These are phyloP conservation scores for Setaria viridis DNA, from an alignment of 202 grass and related monocot genomes.

Conservation along the genomic window DNA sequence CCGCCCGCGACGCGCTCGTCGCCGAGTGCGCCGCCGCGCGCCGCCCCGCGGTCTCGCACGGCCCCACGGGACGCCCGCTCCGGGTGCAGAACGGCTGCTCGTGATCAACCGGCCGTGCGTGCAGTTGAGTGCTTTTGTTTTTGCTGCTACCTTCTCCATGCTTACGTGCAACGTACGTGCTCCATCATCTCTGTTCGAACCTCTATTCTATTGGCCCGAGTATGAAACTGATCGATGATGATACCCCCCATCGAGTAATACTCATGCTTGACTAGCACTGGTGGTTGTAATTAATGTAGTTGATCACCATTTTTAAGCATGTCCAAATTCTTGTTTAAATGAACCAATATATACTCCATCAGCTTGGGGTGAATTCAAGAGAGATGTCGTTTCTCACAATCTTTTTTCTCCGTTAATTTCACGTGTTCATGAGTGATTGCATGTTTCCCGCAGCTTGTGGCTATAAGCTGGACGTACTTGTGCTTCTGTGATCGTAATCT, in stretches of 20 bases:
- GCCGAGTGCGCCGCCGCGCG: slow-evolving; percentile 60
- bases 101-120: neutral
- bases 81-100: slow-evolving; percentile 62
- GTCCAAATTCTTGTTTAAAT: neutral
- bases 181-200: neutral
- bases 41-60: neutral
- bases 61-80: slow-evolving; percentile 23
- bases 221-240: slow-evolving; percentile 3
- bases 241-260: neutral
- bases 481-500: neutral
- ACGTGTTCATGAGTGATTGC: neutral
- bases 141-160: neutral
- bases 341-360: neutral
- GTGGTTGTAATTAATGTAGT: slow-evolving; percentile 46
- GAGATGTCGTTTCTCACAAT: neutral
- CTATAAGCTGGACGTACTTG: neutral
- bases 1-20: slow-evolving; percentile 70
- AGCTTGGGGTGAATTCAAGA: neutral
- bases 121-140: neutral
- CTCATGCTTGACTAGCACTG: slow-evolving; percentile 23
- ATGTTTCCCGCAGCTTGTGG: neutral
- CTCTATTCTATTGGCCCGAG: neutral
- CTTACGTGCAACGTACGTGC: neutral
- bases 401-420: neutral
- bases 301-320: slow-evolving; percentile 34